phyloP scores from a whole-genome alignment of 2,329 filamentous ascomycete species.

The Monilinia fructigena region DNA sequence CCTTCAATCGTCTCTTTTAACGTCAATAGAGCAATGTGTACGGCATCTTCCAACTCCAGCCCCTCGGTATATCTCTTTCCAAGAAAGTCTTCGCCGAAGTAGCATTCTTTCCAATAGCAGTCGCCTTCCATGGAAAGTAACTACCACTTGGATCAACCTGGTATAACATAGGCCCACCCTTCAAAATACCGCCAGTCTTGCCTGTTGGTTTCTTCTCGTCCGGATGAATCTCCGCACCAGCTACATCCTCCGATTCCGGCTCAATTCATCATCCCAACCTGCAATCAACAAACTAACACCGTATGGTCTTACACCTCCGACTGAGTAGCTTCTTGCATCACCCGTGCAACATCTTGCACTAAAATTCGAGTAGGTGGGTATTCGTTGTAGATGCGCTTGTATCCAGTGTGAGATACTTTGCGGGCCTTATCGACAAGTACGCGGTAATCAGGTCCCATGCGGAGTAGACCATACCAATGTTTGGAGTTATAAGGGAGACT shows the following conservation, averaged over 20 bases:
- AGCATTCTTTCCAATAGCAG: constrained; percentile 96
- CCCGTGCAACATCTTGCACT: constrained; percentile 94
- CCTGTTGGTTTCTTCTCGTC: constrained; percentile 72
- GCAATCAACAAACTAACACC: constrained; percentile 94
- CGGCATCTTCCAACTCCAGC: constrained; percentile 93
- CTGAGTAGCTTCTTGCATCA: constrained; percentile 99
- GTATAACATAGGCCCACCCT: constrained; percentile 95
- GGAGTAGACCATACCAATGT: constrained; percentile 99
- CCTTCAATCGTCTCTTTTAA: constrained; percentile 99
- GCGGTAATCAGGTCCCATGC: constrained; percentile 98
- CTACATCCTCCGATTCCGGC: constrained; percentile 70
- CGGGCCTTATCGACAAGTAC: constrained; percentile 96
- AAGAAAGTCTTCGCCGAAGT: constrained; percentile 98
- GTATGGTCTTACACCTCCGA: constrained; percentile 94
- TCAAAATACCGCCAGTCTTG: constrained; percentile 93
- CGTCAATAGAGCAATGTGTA: constrained; percentile 95
- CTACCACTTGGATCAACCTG: constrained; percentile 98
- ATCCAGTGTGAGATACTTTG: constrained; percentile 96
- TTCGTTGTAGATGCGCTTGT: constrained; percentile 99
- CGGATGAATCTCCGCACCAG: constrained; percentile 53
- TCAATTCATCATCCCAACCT: constrained; percentile 95
- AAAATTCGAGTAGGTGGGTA: constrained; percentile 99
- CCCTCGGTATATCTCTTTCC: constrained; percentile 97
- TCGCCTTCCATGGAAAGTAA: constrained; percentile 99
- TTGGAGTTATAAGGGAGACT: constrained; percentile 95